Percentiles rank a stretch among this genome's conserved stretches.
phyloP scores from a whole-genome alignment of 306 rosid genomes.

The Rosa rugosa region DNA sequence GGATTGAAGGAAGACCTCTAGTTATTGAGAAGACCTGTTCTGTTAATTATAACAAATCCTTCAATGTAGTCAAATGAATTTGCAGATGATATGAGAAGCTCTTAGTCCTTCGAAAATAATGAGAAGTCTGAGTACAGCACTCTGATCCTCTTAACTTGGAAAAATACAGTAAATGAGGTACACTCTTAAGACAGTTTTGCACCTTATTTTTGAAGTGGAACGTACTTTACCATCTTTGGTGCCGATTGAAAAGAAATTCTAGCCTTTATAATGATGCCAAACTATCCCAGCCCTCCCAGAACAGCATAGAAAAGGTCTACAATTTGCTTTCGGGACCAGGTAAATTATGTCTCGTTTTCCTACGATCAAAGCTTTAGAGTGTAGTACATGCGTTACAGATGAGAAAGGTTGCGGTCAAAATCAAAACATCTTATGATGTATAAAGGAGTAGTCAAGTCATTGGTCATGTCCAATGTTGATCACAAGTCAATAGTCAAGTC shows the following conservation, averaged over 20 bases:
- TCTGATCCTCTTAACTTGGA: constrained; percentile 90
- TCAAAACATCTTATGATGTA: no score
- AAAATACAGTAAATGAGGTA: constrained; percentile 7
- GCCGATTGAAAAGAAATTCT: constrained; percentile 87
- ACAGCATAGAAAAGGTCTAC: constrained; percentile 77
- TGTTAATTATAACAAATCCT: constrained; percentile 80
- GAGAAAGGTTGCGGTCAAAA: no score
- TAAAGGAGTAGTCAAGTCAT: no score
- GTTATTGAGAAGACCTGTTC: constrained; percentile 69
- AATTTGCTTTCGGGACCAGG: constrained; percentile 66
- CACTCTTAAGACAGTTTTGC: not conserved
- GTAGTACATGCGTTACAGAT: no score
- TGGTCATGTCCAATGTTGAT: no score
- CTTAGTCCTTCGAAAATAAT: constrained; percentile 72
- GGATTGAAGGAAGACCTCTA: constrained; percentile 92
- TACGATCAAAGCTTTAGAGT: constrained; percentile 29
- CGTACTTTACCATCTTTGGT: constrained; percentile 62
- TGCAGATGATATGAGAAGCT: constrained; percentile 63
- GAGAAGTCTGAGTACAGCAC: constrained; percentile 84
- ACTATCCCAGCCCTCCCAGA: constrained; percentile 97
- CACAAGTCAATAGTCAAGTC: no score
- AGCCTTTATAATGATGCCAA: constrained; percentile 88
- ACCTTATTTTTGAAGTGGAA: constrained; percentile 3
- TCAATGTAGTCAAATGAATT: constrained; percentile 79
- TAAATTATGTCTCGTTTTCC: constrained; percentile 87